These are phyloP conservation scores for Chlorella sp. DNA, from an alignment of 139 green algal genomes.

Conservation along the genomic window DNA sequence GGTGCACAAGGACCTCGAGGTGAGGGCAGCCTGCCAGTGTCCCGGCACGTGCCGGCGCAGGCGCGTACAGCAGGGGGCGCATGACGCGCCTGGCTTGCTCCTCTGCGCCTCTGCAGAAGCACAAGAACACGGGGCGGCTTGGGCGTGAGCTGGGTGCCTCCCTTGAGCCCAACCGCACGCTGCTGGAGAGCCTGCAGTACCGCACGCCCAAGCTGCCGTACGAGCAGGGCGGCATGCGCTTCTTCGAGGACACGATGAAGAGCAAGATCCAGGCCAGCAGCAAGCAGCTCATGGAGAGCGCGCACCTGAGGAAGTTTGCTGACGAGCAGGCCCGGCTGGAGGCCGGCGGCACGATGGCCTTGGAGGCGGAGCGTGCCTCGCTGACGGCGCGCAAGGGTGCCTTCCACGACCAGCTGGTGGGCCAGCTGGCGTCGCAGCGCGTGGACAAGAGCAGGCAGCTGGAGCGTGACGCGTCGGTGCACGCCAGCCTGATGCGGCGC, in stretches of 20 bases:
- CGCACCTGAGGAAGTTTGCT: constrained; percentile 50
- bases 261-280: constrained; percentile 31
- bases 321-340: constrained; percentile 22
- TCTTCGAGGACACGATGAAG: constrained; percentile 59
- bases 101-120: too few relatives aligned
- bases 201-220: constrained; percentile 35
- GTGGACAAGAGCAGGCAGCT: constrained; percentile 29
- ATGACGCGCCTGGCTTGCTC: too few relatives aligned
- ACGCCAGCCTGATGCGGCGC: constrained; percentile 38
- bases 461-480: constrained; percentile 34
- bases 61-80: too few relatives aligned
- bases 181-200: constrained; percentile 50
- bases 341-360: constrained; percentile 1
- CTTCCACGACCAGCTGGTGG: neutral
- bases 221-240: constrained; percentile 8
- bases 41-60: too few relatives aligned
- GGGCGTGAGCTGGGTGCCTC: constrained; percentile 26
- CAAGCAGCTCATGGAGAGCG: constrained; percentile 47
- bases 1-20: constrained; percentile 41
- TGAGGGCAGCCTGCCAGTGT: too few relatives aligned
- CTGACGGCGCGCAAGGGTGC: neutral
- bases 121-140: constrained; percentile 28
- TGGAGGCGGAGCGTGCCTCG: constrained; percentile 1
- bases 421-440: constrained; percentile 11
- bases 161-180: constrained; percentile 28